phyloP scores from a whole-genome alignment of 1,139 yeast genomes.

The Saccharomyces hybrid region DNA sequence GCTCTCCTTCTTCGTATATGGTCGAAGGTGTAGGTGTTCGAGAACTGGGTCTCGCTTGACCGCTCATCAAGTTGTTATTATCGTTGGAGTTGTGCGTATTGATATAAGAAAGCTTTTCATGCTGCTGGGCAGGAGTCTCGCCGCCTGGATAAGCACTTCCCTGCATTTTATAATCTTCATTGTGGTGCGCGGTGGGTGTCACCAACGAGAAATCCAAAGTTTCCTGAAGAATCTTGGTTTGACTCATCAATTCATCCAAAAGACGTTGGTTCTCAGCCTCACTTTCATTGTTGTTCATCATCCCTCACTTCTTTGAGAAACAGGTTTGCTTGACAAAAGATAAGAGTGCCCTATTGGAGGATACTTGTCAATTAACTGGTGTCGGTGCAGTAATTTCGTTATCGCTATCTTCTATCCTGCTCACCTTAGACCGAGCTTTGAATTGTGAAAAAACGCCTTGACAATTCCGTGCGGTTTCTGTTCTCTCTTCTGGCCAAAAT shows the following conservation, averaged over 20 bases:
- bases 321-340: too few relatives aligned
- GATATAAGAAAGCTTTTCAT: background rate
- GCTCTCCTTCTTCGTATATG: background rate
- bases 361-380: too few relatives aligned
- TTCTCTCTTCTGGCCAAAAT: too few relatives aligned
- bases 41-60: too few relatives aligned
- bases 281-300: background rate
- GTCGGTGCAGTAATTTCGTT: too few relatives aligned
- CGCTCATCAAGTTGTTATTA: too few relatives aligned
- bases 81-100: too few relatives aligned
- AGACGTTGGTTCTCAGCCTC: constrained; percentile 15
- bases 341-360: too few relatives aligned
- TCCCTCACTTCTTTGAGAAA: background rate
- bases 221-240: background rate
- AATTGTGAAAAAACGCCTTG: background rate
- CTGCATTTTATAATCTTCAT: background rate
- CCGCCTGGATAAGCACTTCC: constrained; percentile 11
- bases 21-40: background rate
- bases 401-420: too few relatives aligned
- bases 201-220: background rate
- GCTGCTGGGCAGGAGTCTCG: constrained; percentile 24
- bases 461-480: background rate
- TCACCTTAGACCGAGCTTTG: too few relatives aligned
- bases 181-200: background rate
- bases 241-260: constrained; percentile 13